Conservation (phyloP, 495 filamentous ascomycete genomes). For the Neurospora sublineolata region DNA sequence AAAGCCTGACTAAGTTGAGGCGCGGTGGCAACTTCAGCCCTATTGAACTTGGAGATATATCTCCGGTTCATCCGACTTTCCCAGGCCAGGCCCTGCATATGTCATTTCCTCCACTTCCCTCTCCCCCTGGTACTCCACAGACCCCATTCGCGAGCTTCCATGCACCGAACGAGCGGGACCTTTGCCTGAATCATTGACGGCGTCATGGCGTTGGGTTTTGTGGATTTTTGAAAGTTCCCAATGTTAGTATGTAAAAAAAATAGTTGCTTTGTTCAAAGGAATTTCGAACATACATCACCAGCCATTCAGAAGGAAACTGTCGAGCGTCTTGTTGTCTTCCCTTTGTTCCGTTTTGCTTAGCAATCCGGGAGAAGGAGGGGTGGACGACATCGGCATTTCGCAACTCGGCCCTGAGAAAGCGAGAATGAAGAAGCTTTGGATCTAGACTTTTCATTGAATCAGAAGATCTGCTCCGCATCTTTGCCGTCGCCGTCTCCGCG, state of each 20-base stretch:
- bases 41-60: neutral
- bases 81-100: neutral
- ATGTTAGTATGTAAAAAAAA: too few species aligned
- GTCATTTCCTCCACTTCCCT: neutral
- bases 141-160: neutral
- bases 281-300: neutral
- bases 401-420: neutral
- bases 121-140: neutral
- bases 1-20: neutral
- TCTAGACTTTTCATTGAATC: neutral
- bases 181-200: neutral
- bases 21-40: neutral
- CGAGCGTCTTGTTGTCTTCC: neutral
- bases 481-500: neutral
- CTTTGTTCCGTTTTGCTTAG: neutral
- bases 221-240: too few species aligned
- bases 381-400: neutral
- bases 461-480: neutral
- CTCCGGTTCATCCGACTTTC: neutral
- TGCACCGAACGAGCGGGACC: neutral
- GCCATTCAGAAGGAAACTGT: neutral
- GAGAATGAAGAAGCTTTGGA: neutral
- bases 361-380: neutral
- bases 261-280: neutral
- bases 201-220: neutral